Percentiles rank a stretch among this genome's conserved stretches.
Conservation (phyloP, 768 basidiomycete genomes). For the Podaxis sp. region DNA sequence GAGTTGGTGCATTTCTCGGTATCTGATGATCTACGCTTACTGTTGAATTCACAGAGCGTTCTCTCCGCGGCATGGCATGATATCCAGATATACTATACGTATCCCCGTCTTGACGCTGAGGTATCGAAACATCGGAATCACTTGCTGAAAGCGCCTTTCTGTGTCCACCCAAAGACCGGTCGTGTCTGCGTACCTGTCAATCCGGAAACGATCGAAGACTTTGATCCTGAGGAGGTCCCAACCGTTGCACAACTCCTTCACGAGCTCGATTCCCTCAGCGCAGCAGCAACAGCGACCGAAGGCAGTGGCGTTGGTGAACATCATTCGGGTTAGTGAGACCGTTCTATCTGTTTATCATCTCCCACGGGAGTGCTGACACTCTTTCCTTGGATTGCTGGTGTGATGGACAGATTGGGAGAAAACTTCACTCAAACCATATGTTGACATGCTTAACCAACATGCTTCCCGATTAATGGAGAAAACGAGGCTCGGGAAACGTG, state of each 20-base stretch:
- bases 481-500: conserved; percentile 48
- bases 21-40: background rate
- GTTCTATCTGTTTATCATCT: background rate
- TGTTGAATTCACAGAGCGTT: background rate
- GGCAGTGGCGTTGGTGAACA: conserved; percentile 31
- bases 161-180: conserved; percentile 95
- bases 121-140: conserved; percentile 98
- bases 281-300: conserved; percentile 28
- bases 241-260: conserved; percentile 81
- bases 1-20: background rate
- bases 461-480: conserved; percentile 55
- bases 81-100: conserved; percentile 89
- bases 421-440: conserved; percentile 86
- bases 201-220: conserved; percentile 68
- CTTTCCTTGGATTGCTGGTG: background rate
- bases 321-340: conserved; percentile 43
- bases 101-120: conserved; percentile 94
- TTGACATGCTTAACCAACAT: conserved; percentile 87
- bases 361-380: conserved; percentile 9
- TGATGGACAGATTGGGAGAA: conserved; percentile 69
- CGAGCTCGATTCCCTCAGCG: conserved; percentile 51
- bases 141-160: conserved; percentile 96
- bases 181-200: conserved; percentile 94
- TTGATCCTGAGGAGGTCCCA: conserved; percentile 84
- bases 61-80: conserved; percentile 71